These are phyloP conservation scores for Sphaerulina vaccinii DNA, from an alignment of 2,329 filamentous ascomycete genomes.

Conservation along the genomic window DNA sequence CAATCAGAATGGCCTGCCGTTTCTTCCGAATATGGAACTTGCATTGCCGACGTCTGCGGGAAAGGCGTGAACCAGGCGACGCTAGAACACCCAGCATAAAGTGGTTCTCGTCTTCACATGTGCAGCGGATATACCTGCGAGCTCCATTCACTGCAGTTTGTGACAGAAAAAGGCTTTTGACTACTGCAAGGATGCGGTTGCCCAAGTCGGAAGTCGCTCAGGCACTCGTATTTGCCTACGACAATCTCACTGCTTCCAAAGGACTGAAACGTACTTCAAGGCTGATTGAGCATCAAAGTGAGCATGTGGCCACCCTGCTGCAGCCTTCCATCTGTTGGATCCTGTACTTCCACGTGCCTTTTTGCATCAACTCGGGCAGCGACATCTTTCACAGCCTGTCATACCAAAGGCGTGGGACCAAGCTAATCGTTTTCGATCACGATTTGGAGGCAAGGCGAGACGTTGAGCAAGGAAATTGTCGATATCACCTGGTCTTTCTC, in stretches of 20 bases:
- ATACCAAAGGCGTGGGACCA: neutral
- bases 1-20: neutral
- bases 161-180: slow-evolving; percentile 32
- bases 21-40: neutral
- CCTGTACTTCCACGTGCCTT: neutral
- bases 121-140: neutral
- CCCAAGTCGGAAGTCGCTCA: neutral
- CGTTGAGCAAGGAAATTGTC: neutral
- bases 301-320: neutral
- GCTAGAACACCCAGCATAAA: neutral
- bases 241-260: neutral
- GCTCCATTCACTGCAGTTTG: slow-evolving; percentile 22
- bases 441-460: neutral
- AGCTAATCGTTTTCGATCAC: neutral
- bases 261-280: neutral
- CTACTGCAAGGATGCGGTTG: slow-evolving; percentile 3
- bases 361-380: neutral
- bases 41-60: neutral
- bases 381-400: neutral
- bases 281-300: neutral
- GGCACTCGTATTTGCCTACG: neutral
- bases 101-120: neutral
- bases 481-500: neutral
- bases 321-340: neutral
- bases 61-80: neutral